A percentile compares a stretch with the other conserved stretches of the same genome.
phyloP scores from a whole-genome alignment of 306 rosid genomes.

The Sicyos edulis region DNA sequence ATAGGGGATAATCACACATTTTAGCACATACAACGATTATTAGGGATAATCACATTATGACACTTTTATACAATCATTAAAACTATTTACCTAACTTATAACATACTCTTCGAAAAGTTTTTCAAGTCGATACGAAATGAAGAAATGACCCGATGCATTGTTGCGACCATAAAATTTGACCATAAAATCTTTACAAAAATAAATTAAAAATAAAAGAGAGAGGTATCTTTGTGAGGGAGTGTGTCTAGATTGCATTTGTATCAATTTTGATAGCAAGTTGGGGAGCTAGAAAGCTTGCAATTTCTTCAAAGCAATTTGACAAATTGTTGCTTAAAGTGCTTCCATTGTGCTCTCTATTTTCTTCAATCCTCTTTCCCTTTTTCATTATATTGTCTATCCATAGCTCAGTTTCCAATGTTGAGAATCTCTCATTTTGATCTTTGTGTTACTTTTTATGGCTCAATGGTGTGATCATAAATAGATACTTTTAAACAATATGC shows the following conservation, averaged over 20 bases:
- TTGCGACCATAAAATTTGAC: too few species aligned
- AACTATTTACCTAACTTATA: too few species aligned
- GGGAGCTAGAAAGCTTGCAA: conserved; percentile 6
- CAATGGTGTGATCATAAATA: background rate
- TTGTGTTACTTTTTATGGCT: background rate
- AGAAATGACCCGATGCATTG: too few species aligned
- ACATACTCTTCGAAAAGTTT: too few species aligned
- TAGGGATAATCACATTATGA: too few species aligned
- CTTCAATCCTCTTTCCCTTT: background rate
- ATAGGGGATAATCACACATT: too few species aligned
- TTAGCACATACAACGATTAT: too few species aligned
- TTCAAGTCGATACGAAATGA: too few species aligned
- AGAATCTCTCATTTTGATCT: background rate
- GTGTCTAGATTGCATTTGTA: background rate
- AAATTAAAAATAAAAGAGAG: too few species aligned
- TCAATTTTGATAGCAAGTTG: conserved; percentile 3
- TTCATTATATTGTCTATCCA: conserved; percentile 4
- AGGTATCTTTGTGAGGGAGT: background rate
- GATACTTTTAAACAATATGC: background rate
- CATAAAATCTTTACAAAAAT: too few species aligned
- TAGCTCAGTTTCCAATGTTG: background rate
- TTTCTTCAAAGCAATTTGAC: background rate
- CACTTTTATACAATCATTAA: too few species aligned
- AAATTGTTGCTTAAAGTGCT: conserved; percentile 17
- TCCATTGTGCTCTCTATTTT: background rate